phyloP scores from a whole-genome alignment of 2,329 filamentous ascomycete species.

The Phaeophleospora eucalypticola region DNA sequence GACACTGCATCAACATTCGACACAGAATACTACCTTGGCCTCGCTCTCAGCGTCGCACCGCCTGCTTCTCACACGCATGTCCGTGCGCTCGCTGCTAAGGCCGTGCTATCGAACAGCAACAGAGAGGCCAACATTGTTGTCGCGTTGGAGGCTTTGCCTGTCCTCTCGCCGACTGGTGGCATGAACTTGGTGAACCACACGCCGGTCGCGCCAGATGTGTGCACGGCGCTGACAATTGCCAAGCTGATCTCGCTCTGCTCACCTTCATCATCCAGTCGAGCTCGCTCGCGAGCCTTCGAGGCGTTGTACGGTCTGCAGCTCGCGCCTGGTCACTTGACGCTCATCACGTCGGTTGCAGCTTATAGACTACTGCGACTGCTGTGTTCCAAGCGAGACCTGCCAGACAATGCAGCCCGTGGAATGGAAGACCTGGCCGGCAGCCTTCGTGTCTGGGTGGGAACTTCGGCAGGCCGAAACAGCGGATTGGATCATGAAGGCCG shows the following conservation, averaged over 20 bases:
- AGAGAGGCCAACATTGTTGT: constrained; percentile 50
- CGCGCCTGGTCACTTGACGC: constrained; percentile 37
- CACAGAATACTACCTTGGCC: constrained; percentile 53
- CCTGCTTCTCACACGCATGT: constrained; percentile 68
- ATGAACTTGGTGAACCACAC: constrained; percentile 51
- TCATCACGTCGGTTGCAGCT: constrained; percentile 45
- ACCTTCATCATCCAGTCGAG: constrained; percentile 22
- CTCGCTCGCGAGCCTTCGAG: constrained; percentile 36
- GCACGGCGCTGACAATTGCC: constrained; percentile 55
- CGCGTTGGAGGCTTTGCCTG: constrained; percentile 52
- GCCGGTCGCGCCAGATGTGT: constrained; percentile 55
- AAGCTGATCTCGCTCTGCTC: constrained; percentile 52
- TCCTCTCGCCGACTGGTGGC: constrained; percentile 23
- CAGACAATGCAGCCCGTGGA: constrained; percentile 34
- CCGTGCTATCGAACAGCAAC: constrained; percentile 53
- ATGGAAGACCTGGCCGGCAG: constrained; percentile 43
- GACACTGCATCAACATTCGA: constrained; percentile 41
- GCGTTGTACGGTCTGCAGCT: constrained; percentile 41
- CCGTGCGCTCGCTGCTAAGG: constrained; percentile 56
- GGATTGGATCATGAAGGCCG: constrained; percentile 39
- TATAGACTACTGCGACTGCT: constrained; percentile 40
- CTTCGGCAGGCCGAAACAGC: constrained; percentile 38
- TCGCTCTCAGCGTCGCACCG: constrained; percentile 71
- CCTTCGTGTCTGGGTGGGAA: constrained; percentile 46
- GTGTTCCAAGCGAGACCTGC: constrained; percentile 23